Evolutionary conservation across 1,284 basidiomycete genomes (phyloP).

Genomic region (Tilletia setariae): DNA sequence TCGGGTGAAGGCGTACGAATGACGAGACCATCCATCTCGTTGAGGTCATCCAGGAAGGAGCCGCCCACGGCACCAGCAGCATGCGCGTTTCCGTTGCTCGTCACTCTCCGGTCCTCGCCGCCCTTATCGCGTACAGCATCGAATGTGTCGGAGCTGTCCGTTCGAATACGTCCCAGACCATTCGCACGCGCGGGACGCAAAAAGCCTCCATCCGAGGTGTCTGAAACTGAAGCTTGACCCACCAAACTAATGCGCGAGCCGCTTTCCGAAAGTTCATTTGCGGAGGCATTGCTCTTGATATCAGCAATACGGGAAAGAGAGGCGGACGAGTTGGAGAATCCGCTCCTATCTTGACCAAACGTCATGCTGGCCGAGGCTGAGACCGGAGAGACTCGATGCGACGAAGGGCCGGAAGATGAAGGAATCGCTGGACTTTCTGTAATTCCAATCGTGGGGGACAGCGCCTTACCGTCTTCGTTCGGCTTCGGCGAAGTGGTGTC

Average conservation of each 20-base stretch:
- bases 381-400: not conserved
- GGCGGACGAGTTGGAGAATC: no score
- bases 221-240: not conserved
- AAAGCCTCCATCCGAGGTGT: not conserved
- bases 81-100: not conserved
- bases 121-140: not conserved
- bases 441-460: not conserved
- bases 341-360: not conserved
- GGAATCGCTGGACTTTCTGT: not conserved
- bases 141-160: not conserved
- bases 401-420: not conserved
- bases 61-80: not conserved
- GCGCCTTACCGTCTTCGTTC: not conserved
- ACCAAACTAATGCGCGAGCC: not conserved
- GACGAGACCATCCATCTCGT: conserved; percentile 20
- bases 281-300: not conserved
- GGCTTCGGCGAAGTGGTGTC: not conserved
- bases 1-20: conserved; percentile 15
- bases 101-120: not conserved
- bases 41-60: conserved; percentile 26
- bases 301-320: no score
- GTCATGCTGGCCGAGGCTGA: not conserved
- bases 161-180: no score
- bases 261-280: not conserved
- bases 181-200: no score